Evolutionary conservation across 164 flowering plant species (phyloP).

Genomic region (Sextonia rubra): DNA sequence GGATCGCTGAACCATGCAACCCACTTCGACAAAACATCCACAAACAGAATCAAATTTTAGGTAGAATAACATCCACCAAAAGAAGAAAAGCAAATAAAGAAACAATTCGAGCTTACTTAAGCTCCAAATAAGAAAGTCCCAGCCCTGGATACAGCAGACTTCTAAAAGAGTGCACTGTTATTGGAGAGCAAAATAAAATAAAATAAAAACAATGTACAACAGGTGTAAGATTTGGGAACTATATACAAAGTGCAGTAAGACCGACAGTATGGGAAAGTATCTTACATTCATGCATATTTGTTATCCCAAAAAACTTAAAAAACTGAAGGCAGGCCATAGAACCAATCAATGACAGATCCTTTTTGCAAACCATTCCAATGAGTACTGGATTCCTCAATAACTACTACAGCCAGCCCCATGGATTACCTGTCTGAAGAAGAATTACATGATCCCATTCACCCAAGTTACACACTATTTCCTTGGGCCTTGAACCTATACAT

Average conservation of each 20-base stretch:
- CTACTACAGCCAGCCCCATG: not conserved
- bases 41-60: too few species aligned
- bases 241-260: not conserved
- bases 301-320: not conserved
- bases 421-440: not conserved
- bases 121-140: not conserved
- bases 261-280: not conserved
- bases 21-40: too few species aligned
- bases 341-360: not conserved
- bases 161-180: not conserved
- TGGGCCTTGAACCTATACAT: too few species aligned
- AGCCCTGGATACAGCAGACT: not conserved
- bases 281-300: not conserved
- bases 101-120: too few species aligned
- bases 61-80: too few species aligned
- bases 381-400: not conserved
- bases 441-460: not conserved
- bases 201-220: too few species aligned
- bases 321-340: not conserved
- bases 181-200: not conserved
- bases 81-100: too few species aligned
- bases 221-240: not conserved
- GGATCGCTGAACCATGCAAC: too few species aligned
- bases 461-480: not conserved
- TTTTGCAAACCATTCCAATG: too few species aligned